Conservation (phyloP, 306 rosid species). For the Quercus gilva region DNA sequence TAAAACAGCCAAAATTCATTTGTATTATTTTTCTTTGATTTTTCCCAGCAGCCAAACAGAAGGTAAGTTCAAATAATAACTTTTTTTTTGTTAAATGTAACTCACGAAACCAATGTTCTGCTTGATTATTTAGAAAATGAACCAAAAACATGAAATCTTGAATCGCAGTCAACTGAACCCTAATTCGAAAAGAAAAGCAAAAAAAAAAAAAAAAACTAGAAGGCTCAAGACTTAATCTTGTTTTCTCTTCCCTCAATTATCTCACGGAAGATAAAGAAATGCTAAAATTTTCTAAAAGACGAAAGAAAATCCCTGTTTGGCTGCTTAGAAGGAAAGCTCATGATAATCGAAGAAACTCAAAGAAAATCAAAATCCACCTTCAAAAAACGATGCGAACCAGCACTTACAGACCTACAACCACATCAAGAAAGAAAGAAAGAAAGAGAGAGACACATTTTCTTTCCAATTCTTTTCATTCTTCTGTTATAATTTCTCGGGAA, state of each 20-base stretch:
- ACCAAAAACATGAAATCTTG: neutral
- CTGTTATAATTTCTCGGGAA: neutral
- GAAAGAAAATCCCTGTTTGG: neutral
- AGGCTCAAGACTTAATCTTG: neutral
- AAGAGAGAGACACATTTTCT: neutral
- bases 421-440: too few species aligned
- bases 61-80: neutral
- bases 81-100: too few species aligned
- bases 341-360: neutral
- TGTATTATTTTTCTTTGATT: neutral
- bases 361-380: neutral
- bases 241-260: neutral
- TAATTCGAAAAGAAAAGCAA: neutral
- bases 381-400: neutral
- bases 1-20: neutral
- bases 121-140: neutral
- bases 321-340: neutral
- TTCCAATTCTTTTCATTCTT: neutral
- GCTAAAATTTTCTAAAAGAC: neutral
- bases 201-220: neutral
- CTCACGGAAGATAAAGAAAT: neutral
- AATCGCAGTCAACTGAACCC: neutral
- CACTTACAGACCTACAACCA: too few species aligned
- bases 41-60: neutral
- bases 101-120: neutral